These are phyloP conservation scores for Sordariomycetes sp. DNA, from an alignment of 2,329 filamentous ascomycete genomes.

Conservation along the genomic window DNA sequence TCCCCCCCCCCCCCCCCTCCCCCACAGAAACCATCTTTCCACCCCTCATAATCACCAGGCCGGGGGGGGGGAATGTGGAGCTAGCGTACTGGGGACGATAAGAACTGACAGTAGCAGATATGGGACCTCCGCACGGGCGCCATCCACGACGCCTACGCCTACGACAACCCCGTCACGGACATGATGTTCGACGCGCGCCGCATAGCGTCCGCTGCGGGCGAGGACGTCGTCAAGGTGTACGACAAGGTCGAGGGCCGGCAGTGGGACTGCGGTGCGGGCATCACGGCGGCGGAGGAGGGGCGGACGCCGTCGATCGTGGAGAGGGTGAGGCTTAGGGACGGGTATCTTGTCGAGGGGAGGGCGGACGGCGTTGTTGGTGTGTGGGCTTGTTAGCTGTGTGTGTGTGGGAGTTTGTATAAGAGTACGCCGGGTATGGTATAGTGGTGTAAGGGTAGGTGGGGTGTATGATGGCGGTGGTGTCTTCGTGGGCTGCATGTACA, in stretches of 20 bases:
- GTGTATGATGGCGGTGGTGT: too few relatives aligned
- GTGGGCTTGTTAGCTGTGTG: conserved; percentile 54
- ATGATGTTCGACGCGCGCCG: conserved; percentile 94
- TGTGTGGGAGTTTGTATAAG: not conserved
- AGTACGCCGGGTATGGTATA: too few relatives aligned
- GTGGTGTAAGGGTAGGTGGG: too few relatives aligned
- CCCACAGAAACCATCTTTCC: too few relatives aligned
- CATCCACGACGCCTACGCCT: conserved; percentile 91
- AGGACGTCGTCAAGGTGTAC: conserved; percentile 93
- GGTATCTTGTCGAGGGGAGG: conserved; percentile 84
- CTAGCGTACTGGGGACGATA: not conserved
- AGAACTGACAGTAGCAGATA: conserved; percentile 47
- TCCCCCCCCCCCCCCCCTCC: not conserved
- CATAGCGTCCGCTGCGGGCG: conserved; percentile 81
- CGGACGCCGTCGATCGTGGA: conserved; percentile 61
- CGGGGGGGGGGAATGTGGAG: not conserved
- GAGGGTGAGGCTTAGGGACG: conserved; percentile 80
- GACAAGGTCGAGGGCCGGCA: conserved; percentile 93
- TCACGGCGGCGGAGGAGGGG: conserved; percentile 52
- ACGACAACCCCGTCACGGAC: conserved; percentile 79
- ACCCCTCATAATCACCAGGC: not conserved
- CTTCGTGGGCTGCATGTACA: too few relatives aligned
- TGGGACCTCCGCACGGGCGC: conserved; percentile 96
- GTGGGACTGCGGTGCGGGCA: conserved; percentile 89
- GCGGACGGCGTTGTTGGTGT: conserved; percentile 79